phyloP scores from a whole-genome alignment of 78 protist genomes.

The Guillardia theta region DNA sequence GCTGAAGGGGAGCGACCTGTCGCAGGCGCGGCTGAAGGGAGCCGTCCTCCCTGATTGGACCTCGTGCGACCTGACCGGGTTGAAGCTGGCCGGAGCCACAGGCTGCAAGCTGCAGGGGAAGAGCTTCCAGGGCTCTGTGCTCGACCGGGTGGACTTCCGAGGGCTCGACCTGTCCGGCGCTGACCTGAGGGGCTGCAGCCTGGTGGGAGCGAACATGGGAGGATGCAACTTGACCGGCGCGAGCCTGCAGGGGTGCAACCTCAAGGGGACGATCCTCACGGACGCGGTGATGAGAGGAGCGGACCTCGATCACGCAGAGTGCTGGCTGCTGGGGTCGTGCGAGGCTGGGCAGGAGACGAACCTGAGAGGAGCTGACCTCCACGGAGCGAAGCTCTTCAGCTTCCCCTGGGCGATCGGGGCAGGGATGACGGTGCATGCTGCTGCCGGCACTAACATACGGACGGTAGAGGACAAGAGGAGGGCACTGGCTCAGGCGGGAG shows the following conservation, averaged over 20 bases:
- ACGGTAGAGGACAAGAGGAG: no score
- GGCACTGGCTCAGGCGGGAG: no score
- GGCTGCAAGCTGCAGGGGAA: not conserved
- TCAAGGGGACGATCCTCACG: not conserved
- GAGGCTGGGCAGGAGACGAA: not conserved
- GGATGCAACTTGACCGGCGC: not conserved
- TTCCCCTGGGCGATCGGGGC: no score
- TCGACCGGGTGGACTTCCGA: not conserved
- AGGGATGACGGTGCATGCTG: no score
- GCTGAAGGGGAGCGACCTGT: not conserved
- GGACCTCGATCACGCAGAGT: not conserved
- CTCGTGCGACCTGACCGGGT: not conserved
- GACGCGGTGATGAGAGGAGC: not conserved
- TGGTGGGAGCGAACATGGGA: not conserved
- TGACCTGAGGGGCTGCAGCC: not conserved
- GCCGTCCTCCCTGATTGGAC: no score
- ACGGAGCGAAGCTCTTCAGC: not conserved
- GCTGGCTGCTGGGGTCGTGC: not conserved
- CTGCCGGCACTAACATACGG: no score
- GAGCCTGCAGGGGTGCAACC: not conserved
- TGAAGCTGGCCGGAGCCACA: not conserved
- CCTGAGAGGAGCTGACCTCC: not conserved
- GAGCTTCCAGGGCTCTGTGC: not conserved
- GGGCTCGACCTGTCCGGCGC: not conserved
- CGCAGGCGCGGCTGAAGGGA: not conserved